Conservation (phyloP, 495 filamentous ascomycete species). For the Penicillium ucsense region DNA sequence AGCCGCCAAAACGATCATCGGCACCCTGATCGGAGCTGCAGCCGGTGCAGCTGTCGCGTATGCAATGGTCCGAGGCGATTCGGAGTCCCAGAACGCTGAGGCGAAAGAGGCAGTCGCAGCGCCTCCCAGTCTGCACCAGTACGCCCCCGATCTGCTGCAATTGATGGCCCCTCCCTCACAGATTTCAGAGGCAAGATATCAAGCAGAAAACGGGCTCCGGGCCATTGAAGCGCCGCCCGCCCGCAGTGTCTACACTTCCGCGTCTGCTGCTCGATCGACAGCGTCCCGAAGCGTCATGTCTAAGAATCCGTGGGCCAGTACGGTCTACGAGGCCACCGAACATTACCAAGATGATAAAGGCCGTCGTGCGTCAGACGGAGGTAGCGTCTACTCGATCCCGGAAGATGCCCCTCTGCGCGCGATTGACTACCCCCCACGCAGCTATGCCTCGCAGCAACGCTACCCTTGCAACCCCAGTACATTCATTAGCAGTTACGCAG, state of each 20-base stretch:
- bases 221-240: constrained; percentile 38
- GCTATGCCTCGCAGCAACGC: constrained; percentile 16
- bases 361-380: constrained; percentile 29
- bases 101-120: constrained; percentile 10
- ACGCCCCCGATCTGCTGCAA: constrained; percentile 19
- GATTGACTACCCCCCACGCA: constrained; percentile 33
- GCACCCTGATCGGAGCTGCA: constrained; percentile 67
- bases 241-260: constrained; percentile 26
- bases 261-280: constrained; percentile 21
- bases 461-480: constrained; percentile 27
- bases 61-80: constrained; percentile 51
- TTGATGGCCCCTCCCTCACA: constrained; percentile 20
- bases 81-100: constrained; percentile 12
- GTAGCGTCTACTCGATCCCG: constrained; percentile 26
- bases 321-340: constrained; percentile 34
- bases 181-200: constrained; percentile 12
- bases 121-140: constrained; percentile 7
- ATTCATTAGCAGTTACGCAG: constrained; percentile 31
- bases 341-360: constrained; percentile 26
- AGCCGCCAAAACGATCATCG: constrained; percentile 51
- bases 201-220: constrained; percentile 15
- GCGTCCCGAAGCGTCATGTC: constrained; percentile 24
- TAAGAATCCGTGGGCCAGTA: constrained; percentile 34
- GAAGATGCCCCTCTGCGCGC: constrained; percentile 29
- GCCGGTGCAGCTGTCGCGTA: constrained; percentile 69